phyloP scores from a whole-genome alignment of 805 yeast species.

The Nematodospora valgi region DNA sequence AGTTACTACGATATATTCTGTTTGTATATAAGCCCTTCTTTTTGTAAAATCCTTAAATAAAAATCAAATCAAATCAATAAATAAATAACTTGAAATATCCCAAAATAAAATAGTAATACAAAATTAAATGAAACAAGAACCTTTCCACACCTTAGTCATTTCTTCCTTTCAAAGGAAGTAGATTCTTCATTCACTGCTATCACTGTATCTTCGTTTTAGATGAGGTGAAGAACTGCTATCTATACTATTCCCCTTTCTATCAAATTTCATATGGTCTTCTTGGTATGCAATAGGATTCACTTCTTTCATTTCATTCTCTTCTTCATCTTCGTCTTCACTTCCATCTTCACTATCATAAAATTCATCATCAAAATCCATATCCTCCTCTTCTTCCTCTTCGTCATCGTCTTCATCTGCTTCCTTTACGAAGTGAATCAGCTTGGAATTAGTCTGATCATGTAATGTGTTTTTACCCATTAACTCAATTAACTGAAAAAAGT shows the following conservation, averaged over 20 bases:
- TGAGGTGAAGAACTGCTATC: slow-evolving; percentile 30
- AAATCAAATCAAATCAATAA: too few species aligned
- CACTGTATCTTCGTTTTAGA: slow-evolving; percentile 16
- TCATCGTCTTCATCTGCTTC: slow-evolving; percentile 5
- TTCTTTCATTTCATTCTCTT: slow-evolving; percentile 2
- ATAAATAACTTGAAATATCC: too few species aligned
- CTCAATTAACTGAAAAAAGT: slow-evolving; percentile 37
- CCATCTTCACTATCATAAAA: slow-evolving; percentile 7
- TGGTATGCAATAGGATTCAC: slow-evolving; percentile 3
- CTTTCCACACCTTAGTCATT: too few species aligned
- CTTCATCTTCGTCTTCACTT: background rate
- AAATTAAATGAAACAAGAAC: too few species aligned
- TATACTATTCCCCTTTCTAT: slow-evolving; percentile 18
- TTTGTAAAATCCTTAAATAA: too few species aligned
- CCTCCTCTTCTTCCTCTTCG: slow-evolving; percentile 6
- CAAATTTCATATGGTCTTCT: slow-evolving; percentile 5
- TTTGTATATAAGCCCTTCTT: too few species aligned
- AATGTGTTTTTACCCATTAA: slow-evolving; percentile 35
- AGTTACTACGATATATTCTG: too few species aligned
- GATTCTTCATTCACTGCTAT: background rate
- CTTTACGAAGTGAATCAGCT: slow-evolving; percentile 5
- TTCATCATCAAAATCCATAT: slow-evolving; percentile 3
- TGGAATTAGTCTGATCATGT: slow-evolving; percentile 3
- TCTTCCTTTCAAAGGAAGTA: background rate
- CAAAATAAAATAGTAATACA: too few species aligned